Base-by-base conservation (phyloP, 345 rosid genomes). In the Citrus hindsii region DNA sequence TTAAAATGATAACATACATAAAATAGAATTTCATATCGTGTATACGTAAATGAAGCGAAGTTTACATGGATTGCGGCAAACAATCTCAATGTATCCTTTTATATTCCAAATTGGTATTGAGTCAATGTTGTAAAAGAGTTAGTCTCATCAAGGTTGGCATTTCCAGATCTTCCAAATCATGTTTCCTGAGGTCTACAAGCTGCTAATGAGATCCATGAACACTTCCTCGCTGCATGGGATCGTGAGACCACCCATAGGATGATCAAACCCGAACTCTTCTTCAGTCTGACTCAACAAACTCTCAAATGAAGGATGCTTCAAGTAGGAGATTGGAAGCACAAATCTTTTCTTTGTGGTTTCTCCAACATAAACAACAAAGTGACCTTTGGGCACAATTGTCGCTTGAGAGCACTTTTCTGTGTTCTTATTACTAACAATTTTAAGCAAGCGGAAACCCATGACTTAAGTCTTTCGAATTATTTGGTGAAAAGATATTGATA, bases 311-410 rank as follows among this genome's bases (percentile, higher is more conserved):
- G 85, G 91, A 18, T 82, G 80, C 61, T 82, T 83, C 64, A 85
- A 51, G 69, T 84, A 88, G 0, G 82, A 84, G 2, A 87, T 30
- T 7, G 88, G 91, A 80, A 90, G 80, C 55, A 84, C 77, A 72
- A 81, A 85, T 77, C 86, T 74, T 75, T 84, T 87, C 83, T 75
- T 86, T 37, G 80, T 68, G 0, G 75, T 73, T 68, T 84, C 85
- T 69, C 90, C 90, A 67, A 82, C 83, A 76, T 84, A 83, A 38
- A 88, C 87, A 16, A 83, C 88, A n/a, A 88, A 16, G 81, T 72
- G 84, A 1, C 87, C 88, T 77, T 89, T 86, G 19, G 89, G 90
- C 5, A 87, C 90, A 59, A 51, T 10, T 3, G 38, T 14, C 22
- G 22, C 22, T 6, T 18, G 22, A 16, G 58, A 18, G 22, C 58